Evolutionary conservation across 192 early-diverging fungal species (phyloP).

Genomic region (Dissophora ornata): DNA sequence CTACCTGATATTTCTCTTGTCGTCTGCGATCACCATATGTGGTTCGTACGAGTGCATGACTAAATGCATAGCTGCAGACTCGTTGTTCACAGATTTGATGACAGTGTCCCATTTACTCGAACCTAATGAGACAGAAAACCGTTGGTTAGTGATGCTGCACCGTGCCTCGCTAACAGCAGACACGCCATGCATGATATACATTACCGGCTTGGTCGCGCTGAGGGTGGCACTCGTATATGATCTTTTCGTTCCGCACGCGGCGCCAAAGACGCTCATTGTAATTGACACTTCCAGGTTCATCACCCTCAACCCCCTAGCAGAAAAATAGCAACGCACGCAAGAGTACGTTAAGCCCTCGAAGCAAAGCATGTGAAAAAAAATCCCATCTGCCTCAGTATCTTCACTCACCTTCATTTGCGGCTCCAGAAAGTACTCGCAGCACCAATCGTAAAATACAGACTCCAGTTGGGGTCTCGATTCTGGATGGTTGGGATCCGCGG

Average conservation of each 20-base stretch:
- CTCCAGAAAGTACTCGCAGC: conserved; percentile 88
- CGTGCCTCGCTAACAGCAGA: no score
- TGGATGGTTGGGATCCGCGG: conserved; percentile 28
- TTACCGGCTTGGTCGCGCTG: conserved; percentile 66
- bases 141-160: no score
- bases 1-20: conserved; percentile 74
- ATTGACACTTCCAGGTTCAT: conserved; percentile 82
- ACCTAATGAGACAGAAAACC: no score
- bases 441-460: conserved; percentile 84
- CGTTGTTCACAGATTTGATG: conserved; percentile 62
- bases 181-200: no score
- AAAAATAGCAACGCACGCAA: no score
- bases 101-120: conserved; percentile 69
- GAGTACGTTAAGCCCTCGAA: no score
- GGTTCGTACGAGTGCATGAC: conserved; percentile 89
- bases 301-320: conserved; percentile 71
- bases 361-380: neutral
- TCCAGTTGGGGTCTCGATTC: conserved; percentile 62
- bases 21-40: conserved; percentile 83
- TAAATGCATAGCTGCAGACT: conserved; percentile 62
- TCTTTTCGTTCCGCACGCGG: conserved; percentile 72
- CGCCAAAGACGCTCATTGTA: conserved; percentile 83
- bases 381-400: no score
- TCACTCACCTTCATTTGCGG: conserved; percentile 82
- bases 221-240: conserved; percentile 63